Evolutionary conservation across 306 rosid genomes (phyloP).

Genomic region (Biancaea sappan): DNA sequence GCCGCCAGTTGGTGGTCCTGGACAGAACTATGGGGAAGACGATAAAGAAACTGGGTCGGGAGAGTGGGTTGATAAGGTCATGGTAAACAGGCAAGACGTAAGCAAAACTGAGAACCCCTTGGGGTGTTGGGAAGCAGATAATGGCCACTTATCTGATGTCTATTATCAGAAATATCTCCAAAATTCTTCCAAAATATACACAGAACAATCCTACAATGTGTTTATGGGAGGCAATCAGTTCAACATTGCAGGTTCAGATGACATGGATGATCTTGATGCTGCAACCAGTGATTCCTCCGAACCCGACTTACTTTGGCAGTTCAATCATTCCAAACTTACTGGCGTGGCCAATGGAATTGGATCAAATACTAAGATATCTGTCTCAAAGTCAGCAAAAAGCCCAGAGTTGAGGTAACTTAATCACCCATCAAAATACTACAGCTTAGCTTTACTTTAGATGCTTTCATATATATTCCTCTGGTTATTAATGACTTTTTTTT

Average conservation of each 20-base stretch:
- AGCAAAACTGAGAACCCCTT: slow-evolving; percentile 59
- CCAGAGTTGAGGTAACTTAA: slow-evolving; percentile 70
- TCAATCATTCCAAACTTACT: slow-evolving; percentile 65
- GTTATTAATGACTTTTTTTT: slow-evolving; percentile 11
- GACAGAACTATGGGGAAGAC: slow-evolving; percentile 65
- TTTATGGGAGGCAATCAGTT: slow-evolving; percentile 61
- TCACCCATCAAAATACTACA: background rate
- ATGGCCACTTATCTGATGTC: slow-evolving; percentile 58
- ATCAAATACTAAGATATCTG: slow-evolving; percentile 51
- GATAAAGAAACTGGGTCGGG: slow-evolving; percentile 71
- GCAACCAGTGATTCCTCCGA: slow-evolving; percentile 96
- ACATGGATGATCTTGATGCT: slow-evolving; percentile 79
- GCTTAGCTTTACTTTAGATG: background rate
- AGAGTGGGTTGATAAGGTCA: slow-evolving; percentile 96
- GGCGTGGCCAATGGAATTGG: slow-evolving; percentile 57
- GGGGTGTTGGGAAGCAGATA: slow-evolving; percentile 76
- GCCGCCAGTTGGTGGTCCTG: slow-evolving; percentile 77
- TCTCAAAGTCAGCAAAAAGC: slow-evolving; percentile 56
- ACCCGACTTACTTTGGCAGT: slow-evolving; percentile 92
- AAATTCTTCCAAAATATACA: slow-evolving; percentile 68
- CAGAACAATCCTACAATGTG: slow-evolving; percentile 67
- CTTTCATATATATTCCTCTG: no score
- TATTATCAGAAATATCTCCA: slow-evolving; percentile 86
- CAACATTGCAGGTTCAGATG: slow-evolving; percentile 64
- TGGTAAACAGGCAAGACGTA: slow-evolving; percentile 90